These are phyloP conservation scores for Mycotypha africana DNA, from an alignment of 371 early-diverging fungal genomes.

Conservation along the genomic window DNA sequence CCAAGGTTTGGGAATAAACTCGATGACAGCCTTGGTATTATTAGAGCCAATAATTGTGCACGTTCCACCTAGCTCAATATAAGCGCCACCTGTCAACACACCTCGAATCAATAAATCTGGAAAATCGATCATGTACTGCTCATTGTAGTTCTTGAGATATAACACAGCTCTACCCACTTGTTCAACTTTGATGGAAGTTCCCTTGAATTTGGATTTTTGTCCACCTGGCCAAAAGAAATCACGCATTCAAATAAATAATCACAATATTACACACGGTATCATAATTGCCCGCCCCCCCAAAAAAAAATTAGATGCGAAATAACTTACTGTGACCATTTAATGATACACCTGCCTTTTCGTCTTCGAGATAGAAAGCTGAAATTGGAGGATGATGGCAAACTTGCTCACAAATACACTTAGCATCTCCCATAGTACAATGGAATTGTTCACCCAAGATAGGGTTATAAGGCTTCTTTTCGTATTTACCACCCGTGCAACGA, in stretches of 20 bases:
- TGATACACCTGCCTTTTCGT: conserved; percentile 55
- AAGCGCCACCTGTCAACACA: conserved; percentile 57
- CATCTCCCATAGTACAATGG: conserved; percentile 33
- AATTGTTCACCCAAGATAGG: conserved; percentile 92
- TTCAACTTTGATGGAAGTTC: conserved; percentile 58
- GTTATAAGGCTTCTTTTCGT: conserved; percentile 79
- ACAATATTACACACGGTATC: no score
- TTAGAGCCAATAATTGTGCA: conserved; percentile 50
- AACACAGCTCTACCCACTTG: conserved; percentile 55
- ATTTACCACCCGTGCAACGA: conserved; percentile 27
- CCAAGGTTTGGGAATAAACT: conserved; percentile 56
- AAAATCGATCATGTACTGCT: conserved; percentile 54
- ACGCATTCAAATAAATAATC: no score
- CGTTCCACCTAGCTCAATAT: conserved; percentile 55
- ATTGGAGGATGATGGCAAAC: conserved; percentile 97
- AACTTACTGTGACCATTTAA: conserved; percentile 54
- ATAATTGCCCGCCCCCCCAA: no score
- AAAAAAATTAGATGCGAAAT: no score
- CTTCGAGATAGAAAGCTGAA: conserved; percentile 66
- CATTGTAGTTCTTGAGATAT: conserved; percentile 39
- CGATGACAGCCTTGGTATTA: conserved; percentile 52
- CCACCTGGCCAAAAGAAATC: conserved; percentile 25
- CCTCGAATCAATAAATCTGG: conserved; percentile 60
- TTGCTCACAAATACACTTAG: conserved; percentile 58
- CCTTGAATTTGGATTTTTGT: conserved; percentile 66